Evolutionary conservation across 1,284 basidiomycete species (phyloP), one percentile per base, ranked within the genome.

Genomic region (Fomitopsis palustris): DNA sequence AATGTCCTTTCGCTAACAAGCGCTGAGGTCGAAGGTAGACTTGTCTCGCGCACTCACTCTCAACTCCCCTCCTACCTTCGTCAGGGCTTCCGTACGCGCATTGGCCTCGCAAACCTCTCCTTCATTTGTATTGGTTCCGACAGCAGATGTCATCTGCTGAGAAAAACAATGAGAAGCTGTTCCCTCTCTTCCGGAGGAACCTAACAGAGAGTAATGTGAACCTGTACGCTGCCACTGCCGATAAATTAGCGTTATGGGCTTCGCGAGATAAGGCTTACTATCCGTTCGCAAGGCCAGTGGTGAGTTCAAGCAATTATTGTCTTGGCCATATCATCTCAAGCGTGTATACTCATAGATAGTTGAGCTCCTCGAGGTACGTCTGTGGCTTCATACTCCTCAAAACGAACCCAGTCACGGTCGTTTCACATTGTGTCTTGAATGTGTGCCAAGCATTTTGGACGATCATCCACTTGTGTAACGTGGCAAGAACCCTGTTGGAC

Each of bases 221-320:
- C 23, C 57, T 62, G 4, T 68, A 60, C 29, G 38, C 57, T 9
- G 53, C 62, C 8, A 60, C 64, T 2, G 62, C 64, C 6, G 62
- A 64, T 19, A 66, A 67, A 41, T 42, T 68, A 6, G 57, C 62
- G 0, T 12, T 21, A n/a, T 68, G 65, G 65, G 37, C 65, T 12
- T 60, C 58, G 41, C 54, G 52, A 9, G 63, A 62, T 38, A 68
- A 60, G 55, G 67, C 67, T 3, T 68, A 68, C 19, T 68, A 68
- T 37, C 43, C 61, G 8, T 62, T 53, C 14, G 67, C 67, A 25
- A 56, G 65, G 25, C 65, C 65, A 3, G 57, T 42, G 31, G 67
- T 68, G 47, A 58, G 65, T 43, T 6, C 7, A 8, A 3, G 4
- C 21, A 19, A 25, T 25, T 23, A 1, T 5, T 38, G 25, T 4